Percentiles rank a stretch among this genome's conserved stretches.
phyloP scores from a whole-genome alignment of 2,329 filamentous ascomycete genomes.

The Coniochaeta pulveracea region DNA sequence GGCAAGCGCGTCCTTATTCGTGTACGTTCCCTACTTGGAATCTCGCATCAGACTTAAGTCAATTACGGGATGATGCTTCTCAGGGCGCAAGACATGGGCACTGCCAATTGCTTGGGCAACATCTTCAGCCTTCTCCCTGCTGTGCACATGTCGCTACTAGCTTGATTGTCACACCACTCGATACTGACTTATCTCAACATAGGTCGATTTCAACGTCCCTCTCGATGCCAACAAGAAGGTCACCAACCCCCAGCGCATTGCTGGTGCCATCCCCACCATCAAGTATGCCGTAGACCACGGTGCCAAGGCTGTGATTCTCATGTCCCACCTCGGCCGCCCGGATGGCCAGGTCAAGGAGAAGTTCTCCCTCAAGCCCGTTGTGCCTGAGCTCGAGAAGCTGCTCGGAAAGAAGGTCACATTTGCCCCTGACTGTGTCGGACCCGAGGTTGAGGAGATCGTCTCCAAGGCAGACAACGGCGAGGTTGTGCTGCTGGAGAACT shows the following conservation, averaged over 20 bases:
- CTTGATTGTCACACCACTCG: too few species aligned
- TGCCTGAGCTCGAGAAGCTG: conserved; percentile 83
- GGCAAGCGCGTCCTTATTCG: conserved; percentile 97
- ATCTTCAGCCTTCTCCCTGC: too few species aligned
- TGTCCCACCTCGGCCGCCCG: conserved; percentile 96
- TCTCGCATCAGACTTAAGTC: too few species aligned
- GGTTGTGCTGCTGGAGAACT: conserved; percentile 88
- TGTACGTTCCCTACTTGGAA: conserved; percentile 44
- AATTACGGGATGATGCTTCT: too few species aligned
- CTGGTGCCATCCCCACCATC: conserved; percentile 89
- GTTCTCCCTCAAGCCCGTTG: conserved; percentile 90
- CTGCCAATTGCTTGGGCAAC: too few species aligned
- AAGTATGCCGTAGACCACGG: conserved; percentile 85
- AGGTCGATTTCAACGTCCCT: conserved; percentile 99
- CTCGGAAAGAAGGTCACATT: conserved; percentile 78
- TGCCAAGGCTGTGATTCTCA: conserved; percentile 86
- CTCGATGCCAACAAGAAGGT: conserved; percentile 87
- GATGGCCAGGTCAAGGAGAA: conserved; percentile 83
- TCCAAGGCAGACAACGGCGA: conserved; percentile 71
- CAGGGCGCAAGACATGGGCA: too few species aligned
- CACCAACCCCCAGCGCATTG: conserved; percentile 98
- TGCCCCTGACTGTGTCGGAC: conserved; percentile 80
- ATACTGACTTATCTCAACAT: conserved; percentile 13
- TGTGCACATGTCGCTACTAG: too few species aligned
- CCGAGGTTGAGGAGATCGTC: conserved; percentile 81